Evolutionary conservation across 1,284 basidiomycete species (phyloP).

Genomic region (Trametes hirsuta): DNA sequence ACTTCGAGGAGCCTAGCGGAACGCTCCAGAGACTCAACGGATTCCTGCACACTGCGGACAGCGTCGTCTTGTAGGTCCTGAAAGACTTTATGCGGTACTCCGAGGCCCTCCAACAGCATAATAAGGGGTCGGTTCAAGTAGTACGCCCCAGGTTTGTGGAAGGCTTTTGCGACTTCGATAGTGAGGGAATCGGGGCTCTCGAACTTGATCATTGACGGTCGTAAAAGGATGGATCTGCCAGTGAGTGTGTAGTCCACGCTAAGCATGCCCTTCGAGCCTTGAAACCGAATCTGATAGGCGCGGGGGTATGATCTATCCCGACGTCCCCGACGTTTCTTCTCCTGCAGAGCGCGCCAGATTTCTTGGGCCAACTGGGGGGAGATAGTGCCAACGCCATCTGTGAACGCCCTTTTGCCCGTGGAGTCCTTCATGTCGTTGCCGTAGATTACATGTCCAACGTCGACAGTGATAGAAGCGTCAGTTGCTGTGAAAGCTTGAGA

Average conservation of each 20-base stretch:
- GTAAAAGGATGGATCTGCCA: constrained; percentile 59
- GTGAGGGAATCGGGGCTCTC: constrained; percentile 54
- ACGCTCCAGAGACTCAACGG: constrained; percentile 45
- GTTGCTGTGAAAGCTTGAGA: constrained; percentile 77
- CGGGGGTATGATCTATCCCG: constrained; percentile 43
- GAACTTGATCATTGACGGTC: constrained; percentile 80
- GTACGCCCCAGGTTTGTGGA: constrained; percentile 58
- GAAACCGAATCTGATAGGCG: constrained; percentile 62
- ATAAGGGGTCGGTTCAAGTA: constrained; percentile 73
- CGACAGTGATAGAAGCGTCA: constrained; percentile 55
- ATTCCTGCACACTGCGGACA: constrained; percentile 47
- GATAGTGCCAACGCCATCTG: constrained; percentile 73
- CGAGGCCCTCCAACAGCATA: constrained; percentile 64
- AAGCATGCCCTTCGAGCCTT: constrained; percentile 72
- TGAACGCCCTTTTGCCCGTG: constrained; percentile 48
- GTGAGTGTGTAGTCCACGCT: constrained; percentile 60
- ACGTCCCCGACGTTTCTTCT: constrained; percentile 41
- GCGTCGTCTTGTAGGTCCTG: constrained; percentile 56
- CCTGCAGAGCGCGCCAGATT: constrained; percentile 51
- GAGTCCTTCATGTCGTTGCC: constrained; percentile 48
- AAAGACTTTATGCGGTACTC: constrained; percentile 57
- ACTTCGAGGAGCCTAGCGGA: constrained; percentile 52
- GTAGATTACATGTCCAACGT: constrained; percentile 53
- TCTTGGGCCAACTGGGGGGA: constrained; percentile 57
- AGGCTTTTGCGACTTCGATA: constrained; percentile 69